Base-by-base conservation (phyloP, 2,329 filamentous ascomycete species). In the Whalleya microplaca region DNA sequence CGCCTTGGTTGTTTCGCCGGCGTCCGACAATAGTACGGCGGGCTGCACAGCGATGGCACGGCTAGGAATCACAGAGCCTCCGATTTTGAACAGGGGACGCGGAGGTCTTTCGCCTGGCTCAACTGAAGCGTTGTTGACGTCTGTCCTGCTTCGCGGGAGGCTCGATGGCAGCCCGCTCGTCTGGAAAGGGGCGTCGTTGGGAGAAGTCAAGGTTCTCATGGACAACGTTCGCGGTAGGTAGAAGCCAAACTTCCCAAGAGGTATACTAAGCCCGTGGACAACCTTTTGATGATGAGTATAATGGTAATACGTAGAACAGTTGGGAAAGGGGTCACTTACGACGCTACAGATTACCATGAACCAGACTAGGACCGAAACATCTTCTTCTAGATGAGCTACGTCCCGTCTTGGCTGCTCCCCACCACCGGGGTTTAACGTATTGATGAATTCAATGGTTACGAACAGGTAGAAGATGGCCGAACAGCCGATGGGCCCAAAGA, bases 401-500 rank as follows among this genome's bases (percentile, higher is more conserved):
- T 96, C 91, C 37, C 80, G 77, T 23, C 91, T 80, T 14, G 84
- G 75, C 29, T 81, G 69, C 0, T 84, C 87, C 50, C 90, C 76
- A 7, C 85, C 82, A 0, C 51, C 49, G 9, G 64, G 61, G 37
- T 80, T 83, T n/a, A 84, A 67, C 1, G 56, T 75, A 27, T 72
- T 75, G 48, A 97, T 78, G 58, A 93, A 96, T 21, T 96, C 90
- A 1, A 90, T 73, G 41, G 84, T 88, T 59, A 96, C 79, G 68
- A 92, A 96, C 5, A 97, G 80, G 70, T 97, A 96, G 71, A 96
- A 97, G 19, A 96, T 84, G 1, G 92, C 93, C 16, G 90, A 91
- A 1, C 96, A 92, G 2, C 94, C 92, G 53, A 97, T 93, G 0
- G 93, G 93, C 0, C 93, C 93, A 63, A 97, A 97, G 77, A 96